Evolutionary conservation across 2,329 filamentous ascomycete species (phyloP).

Genomic region (Ophiostoma himal-ulmi): DNA sequence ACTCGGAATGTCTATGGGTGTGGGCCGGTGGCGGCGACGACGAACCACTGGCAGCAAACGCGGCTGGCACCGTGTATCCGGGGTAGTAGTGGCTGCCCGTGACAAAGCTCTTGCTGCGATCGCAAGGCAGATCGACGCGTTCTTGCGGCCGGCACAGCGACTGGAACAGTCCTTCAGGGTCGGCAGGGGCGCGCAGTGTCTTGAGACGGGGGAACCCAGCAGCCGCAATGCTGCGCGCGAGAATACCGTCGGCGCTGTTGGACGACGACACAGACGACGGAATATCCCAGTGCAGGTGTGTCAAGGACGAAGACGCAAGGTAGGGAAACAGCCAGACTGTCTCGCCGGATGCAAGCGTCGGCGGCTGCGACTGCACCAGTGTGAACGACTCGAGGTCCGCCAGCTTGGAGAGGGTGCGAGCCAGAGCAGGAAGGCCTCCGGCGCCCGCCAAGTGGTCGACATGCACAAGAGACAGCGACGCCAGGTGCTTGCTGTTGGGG

Average conservation of each 20-base stretch:
- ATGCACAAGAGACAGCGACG: conserved; percentile 50
- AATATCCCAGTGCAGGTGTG: conserved; percentile 60
- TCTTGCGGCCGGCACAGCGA: conserved; percentile 59
- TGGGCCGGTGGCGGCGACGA: not conserved
- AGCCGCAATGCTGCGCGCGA: conserved; percentile 57
- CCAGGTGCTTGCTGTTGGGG: conserved; percentile 40
- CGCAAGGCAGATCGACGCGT: conserved; percentile 46
- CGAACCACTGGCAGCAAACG: not conserved
- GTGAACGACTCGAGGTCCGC: conserved; percentile 44
- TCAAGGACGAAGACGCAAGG: conserved; percentile 50
- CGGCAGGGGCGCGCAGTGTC: conserved; percentile 58
- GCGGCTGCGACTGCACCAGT: conserved; percentile 47
- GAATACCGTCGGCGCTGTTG: conserved; percentile 49
- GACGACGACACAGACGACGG: conserved; percentile 43
- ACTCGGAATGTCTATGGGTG: not conserved
- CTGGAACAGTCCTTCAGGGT: conserved; percentile 65
- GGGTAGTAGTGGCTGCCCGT: not conserved
- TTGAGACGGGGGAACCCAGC: conserved; percentile 58
- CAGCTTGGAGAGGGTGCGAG: conserved; percentile 55
- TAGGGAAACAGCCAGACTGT: conserved; percentile 61
- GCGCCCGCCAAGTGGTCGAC: conserved; percentile 38
- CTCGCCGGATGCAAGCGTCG: conserved; percentile 49
- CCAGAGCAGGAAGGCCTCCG: conserved; percentile 51
- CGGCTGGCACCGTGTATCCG: not conserved
- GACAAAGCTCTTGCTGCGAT: conserved; percentile 36